A percentile compares a stretch with the other conserved stretches of the same genome.
Conservation (phyloP, 768 basidiomycete genomes). For the Trametes meyenii region DNA sequence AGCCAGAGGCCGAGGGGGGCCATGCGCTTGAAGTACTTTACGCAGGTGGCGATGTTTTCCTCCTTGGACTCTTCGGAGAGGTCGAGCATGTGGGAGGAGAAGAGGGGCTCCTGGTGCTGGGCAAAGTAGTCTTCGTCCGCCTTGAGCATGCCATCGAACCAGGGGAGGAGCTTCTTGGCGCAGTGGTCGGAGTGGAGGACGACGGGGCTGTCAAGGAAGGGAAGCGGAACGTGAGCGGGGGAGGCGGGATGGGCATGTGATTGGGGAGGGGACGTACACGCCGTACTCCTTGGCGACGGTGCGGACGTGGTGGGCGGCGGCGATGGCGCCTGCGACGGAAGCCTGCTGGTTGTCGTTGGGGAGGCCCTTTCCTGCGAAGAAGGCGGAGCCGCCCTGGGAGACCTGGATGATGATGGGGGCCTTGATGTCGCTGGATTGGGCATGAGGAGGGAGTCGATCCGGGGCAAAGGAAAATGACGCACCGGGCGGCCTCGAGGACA, state of each 20-base stretch:
- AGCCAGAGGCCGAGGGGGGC: conserved; percentile 91
- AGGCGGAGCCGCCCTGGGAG: conserved; percentile 95
- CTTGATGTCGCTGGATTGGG: conserved; percentile 77
- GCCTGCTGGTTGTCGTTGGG: conserved; percentile 95
- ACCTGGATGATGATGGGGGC: conserved; percentile 97
- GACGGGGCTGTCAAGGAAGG: conserved; percentile 68
- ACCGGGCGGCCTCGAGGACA: conserved; percentile 94
- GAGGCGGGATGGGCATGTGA: conserved; percentile 5
- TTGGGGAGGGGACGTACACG: conserved; percentile 59
- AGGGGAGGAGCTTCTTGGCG: conserved; percentile 94
- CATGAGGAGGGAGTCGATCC: background rate
- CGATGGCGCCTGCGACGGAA: conserved; percentile 88
- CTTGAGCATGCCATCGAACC: conserved; percentile 99
- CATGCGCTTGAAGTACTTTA: conserved; percentile 95
- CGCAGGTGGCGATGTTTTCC: conserved; percentile 93
- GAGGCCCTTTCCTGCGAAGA: conserved; percentile 96
- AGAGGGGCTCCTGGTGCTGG: conserved; percentile 82
- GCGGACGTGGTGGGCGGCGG: conserved; percentile 91
- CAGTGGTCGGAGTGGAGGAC: conserved; percentile 99
- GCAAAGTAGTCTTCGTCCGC: conserved; percentile 95
- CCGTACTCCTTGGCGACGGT: conserved; percentile 88
- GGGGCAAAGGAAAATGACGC: conserved; percentile 18
- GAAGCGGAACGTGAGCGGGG: conserved; percentile 4
- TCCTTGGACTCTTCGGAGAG: conserved; percentile 92
- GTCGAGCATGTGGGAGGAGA: conserved; percentile 99